Evolutionary conservation across 192 early-diverging fungal species (phyloP).

Genomic region (Coemansia sp.): DNA sequence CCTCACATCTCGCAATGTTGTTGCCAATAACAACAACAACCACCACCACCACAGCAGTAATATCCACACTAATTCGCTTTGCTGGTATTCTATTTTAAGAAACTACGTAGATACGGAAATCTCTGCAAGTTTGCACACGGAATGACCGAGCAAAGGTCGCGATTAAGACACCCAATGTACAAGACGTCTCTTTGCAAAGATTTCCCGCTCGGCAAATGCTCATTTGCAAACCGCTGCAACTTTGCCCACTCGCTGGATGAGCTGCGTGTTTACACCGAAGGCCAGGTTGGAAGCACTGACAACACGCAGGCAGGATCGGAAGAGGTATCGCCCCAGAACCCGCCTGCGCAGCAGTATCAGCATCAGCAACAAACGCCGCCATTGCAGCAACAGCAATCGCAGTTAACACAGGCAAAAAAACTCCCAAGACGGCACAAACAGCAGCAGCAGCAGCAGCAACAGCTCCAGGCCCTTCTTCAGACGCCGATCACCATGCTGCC

Average conservation of each 20-base stretch:
- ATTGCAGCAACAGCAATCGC: background rate
- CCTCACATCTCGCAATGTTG: too few species aligned
- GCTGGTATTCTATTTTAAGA: background rate
- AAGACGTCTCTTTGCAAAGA: conserved; percentile 94
- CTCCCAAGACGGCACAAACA: conserved; percentile 6
- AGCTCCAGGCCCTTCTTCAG: conserved; percentile 25
- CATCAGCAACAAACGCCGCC: background rate
- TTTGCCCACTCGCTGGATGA: conserved; percentile 76
- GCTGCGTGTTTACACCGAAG: conserved; percentile 24
- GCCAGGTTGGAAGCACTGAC: background rate
- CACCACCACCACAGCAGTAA: too few species aligned
- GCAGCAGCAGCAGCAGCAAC: conserved; percentile 18
- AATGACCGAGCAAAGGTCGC: conserved; percentile 68
- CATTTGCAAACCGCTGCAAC: conserved; percentile 92
- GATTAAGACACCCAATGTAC: conserved; percentile 89
- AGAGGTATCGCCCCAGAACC: background rate
- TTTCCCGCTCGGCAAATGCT: conserved; percentile 85
- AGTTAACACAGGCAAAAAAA: background rate
- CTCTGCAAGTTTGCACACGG: conserved; percentile 97
- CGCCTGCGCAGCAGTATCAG: background rate
- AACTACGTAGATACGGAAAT: conserved; percentile 70
- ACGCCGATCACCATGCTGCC: conserved; percentile 38
- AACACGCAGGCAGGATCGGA: background rate
- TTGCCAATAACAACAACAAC: too few species aligned
- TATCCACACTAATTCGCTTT: too few species aligned